Evolutionary conservation across 2,329 filamentous ascomycete species (phyloP).

Genomic region (Erysiphe pulchra): DNA sequence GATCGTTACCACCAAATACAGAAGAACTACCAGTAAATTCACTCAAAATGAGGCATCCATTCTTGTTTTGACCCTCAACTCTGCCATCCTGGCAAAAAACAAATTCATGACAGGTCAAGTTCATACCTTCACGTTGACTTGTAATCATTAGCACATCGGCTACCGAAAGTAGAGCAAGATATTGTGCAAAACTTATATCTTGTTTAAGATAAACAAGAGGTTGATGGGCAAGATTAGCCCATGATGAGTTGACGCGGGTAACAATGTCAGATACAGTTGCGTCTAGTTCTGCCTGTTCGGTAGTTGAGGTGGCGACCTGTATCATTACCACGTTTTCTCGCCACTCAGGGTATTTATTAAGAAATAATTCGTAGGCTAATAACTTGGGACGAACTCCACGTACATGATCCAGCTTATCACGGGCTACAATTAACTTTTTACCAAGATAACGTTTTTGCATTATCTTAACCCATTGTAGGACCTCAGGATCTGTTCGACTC

Average conservation of each 20-base stretch:
- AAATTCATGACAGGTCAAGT: slow-evolving; percentile 83
- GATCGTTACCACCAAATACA: slow-evolving; percentile 54
- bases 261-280: slow-evolving; percentile 82
- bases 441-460: slow-evolving; percentile 66
- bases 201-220: slow-evolving; percentile 86
- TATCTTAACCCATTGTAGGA: slow-evolving; percentile 52
- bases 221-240: slow-evolving; percentile 76
- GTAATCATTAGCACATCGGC: slow-evolving; percentile 88
- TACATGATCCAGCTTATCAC: slow-evolving; percentile 83
- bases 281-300: slow-evolving; percentile 68
- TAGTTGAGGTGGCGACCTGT: slow-evolving; percentile 77
- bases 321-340: slow-evolving; percentile 70
- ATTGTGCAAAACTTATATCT: slow-evolving; percentile 79
- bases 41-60: slow-evolving; percentile 73
- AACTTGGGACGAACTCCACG: slow-evolving; percentile 85
- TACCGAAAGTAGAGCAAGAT: slow-evolving; percentile 70
- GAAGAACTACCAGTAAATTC: slow-evolving; percentile 87
- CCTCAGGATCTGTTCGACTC: slow-evolving; percentile 45
- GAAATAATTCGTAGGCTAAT: slow-evolving; percentile 66
- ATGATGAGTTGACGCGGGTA: slow-evolving; percentile 74
- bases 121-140: slow-evolving; percentile 91
- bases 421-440: slow-evolving; percentile 75
- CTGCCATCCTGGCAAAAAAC: slow-evolving; percentile 78
- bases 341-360: slow-evolving; percentile 85
- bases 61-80: slow-evolving; percentile 41